Evolutionary conservation across 257 asterid genomes (phyloP).

Genomic region (Solanum dulcamara): DNA sequence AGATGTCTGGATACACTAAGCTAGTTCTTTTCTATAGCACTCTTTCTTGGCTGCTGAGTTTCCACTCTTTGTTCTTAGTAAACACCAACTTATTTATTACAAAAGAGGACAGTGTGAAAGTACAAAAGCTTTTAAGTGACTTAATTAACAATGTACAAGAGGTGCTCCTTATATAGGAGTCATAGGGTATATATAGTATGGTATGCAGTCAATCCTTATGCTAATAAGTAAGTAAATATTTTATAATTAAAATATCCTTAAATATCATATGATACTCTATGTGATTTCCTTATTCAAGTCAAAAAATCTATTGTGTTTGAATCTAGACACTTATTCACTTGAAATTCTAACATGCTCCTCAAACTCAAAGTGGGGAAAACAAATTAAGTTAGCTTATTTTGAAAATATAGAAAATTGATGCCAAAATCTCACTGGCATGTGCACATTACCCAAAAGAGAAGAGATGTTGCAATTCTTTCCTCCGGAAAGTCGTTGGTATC

Average conservation of each 20-base stretch:
- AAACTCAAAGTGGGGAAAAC: not conserved
- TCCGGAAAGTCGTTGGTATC: not conserved
- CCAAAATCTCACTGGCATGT: not conserved
- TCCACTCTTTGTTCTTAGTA: not conserved
- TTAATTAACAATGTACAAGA: not conserved
- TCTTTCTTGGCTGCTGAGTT: not conserved
- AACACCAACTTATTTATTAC: not conserved
- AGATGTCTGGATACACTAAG: not conserved
- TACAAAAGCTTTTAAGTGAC: not conserved
- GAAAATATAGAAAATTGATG: not conserved
- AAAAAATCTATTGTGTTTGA: not conserved
- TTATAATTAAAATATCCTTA: not conserved
- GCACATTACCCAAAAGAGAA: not conserved
- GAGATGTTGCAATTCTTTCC: not conserved
- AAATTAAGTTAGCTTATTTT: not conserved
- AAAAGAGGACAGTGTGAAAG: not conserved
- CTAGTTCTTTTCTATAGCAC: not conserved
- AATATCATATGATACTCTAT: not conserved
- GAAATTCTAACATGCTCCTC: not conserved
- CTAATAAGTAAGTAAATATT: not conserved
- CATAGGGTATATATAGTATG: not conserved
- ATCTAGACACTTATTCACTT: not conserved
- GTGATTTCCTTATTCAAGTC: not conserved
- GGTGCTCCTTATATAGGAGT: not conserved
- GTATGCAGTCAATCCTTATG: not conserved